Percentiles rank a stretch among this genome's conserved stretches.
These are phyloP conservation scores for Yamagishiella unicocca DNA, from an alignment of 139 green algal genomes.

Conservation along the genomic window DNA sequence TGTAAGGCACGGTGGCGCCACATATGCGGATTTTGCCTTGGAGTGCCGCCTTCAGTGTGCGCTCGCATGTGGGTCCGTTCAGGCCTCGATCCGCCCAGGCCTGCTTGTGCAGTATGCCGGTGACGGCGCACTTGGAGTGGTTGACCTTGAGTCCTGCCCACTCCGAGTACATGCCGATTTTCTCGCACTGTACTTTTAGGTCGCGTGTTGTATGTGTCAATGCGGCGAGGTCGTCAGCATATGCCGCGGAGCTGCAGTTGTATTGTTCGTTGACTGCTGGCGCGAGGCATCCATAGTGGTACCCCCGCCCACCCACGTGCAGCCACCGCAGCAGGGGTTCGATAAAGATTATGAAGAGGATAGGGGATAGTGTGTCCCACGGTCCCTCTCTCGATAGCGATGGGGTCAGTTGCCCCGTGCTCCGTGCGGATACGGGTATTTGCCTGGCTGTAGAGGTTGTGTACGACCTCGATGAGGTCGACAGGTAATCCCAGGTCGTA, in stretches of 20 bases:
- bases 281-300: neutral
- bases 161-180: neutral
- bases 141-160: conserved; percentile 5
- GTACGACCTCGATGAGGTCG: conserved; percentile 52
- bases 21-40: no score
- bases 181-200: neutral
- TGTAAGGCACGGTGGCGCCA: no score
- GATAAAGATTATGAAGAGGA: conserved; percentile 46
- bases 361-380: conserved; percentile 63
- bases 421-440: conserved; percentile 33
- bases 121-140: neutral
- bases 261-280: neutral
- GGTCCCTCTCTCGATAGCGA: conserved; percentile 57
- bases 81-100: no score
- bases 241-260: neutral
- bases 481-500: conserved; percentile 52
- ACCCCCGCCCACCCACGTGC: neutral
- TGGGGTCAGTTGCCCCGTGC: neutral
- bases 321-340: conserved; percentile 25
- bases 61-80: no score
- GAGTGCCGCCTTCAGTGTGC: no score
- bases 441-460: conserved; percentile 58
- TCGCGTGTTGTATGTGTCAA: neutral
- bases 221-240: neutral
- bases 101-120: neutral